Conservation (phyloP, 2,329 filamentous ascomycete species). For the Orbilia oligospora region DNA sequence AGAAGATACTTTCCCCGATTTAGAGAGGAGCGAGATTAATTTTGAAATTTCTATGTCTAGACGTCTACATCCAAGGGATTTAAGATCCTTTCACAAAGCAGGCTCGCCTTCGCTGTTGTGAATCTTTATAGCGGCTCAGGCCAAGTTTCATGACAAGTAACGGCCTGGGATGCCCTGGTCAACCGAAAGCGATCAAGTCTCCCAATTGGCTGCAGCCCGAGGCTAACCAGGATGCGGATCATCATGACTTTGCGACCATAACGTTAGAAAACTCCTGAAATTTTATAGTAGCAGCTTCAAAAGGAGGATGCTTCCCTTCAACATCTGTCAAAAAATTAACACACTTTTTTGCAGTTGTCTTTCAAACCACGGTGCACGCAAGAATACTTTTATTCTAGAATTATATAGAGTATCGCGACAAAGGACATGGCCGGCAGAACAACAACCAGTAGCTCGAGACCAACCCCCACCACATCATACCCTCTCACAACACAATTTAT, state of each 20-base stretch:
- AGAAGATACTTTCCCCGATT: too few relatives aligned
- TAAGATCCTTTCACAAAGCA: too few relatives aligned
- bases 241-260: constrained; percentile 30
- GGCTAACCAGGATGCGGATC: constrained; percentile 13
- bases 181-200: neutral
- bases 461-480: constrained; percentile 36
- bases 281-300: constrained; percentile 29
- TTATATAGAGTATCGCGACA: too few relatives aligned
- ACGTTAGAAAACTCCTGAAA: constrained; percentile 58
- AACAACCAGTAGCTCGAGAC: constrained; percentile 2
- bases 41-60: too few relatives aligned
- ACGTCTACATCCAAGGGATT: too few relatives aligned
- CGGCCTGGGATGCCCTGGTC: constrained; percentile 2
- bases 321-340: neutral
- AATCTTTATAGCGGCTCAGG: neutral
- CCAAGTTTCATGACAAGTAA: constrained; percentile 12
- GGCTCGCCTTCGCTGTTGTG: too few relatives aligned
- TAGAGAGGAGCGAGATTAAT: too few relatives aligned
- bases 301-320: constrained; percentile 13
- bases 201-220: constrained; percentile 31
- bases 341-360: too few relatives aligned
- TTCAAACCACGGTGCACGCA: too few relatives aligned
- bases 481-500: constrained; percentile 54
- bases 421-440: constrained; percentile 20
- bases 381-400: too few relatives aligned